Evolutionary conservation across 805 yeast genomes (phyloP), one percentile per base, ranked within the genome.

Genomic region (Schizosaccharomyces octosporus): DNA sequence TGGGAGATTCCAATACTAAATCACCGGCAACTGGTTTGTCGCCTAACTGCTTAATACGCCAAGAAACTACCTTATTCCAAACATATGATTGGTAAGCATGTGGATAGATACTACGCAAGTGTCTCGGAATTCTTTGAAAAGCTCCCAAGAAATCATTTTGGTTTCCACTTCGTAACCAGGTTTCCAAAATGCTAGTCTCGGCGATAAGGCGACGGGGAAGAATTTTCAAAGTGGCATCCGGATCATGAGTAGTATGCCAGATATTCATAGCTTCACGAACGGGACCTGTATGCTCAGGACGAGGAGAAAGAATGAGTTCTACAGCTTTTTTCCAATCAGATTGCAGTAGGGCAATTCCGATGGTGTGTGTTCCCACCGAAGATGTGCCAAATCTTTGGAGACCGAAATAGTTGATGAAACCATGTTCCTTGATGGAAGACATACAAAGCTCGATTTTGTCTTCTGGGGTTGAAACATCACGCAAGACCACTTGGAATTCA

Each of bases 331-430:
- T 78, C 88, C 95, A 93, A 62, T 88, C 81, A 43, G 79, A 80
- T 59, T 80, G 76, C 60, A 93, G 73, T 32, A 90, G 75, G 64
- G 77, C 77, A 64, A 79, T 80, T 59, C 99, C 99, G 61, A 89
- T 76, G 39, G 77, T 79, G 71, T 93, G 97, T 0, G 98, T 89
- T 2, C 97, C 87, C 36, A 88, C 77, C 13, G 96, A 85, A 68
- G 87, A 90, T 0, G 98, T 89, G 36, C 99, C 99, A 70, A 93
- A 93, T 68, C 99, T 76, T 74, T 93, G 99, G 89, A 93, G 84
- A n/a, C 99, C 99, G 70, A 79, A 93, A 69, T 93, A 93, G 71
- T 93, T 93, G 65, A 93, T 84, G 68, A 87, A 93, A 0, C 99
- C 99, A 36, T 78, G 75, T 1, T 74, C 75, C 60, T 75, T 74